Base-by-base conservation (phyloP, 1,139 yeast genomes). In the Wickerhamomyces sp. region DNA sequence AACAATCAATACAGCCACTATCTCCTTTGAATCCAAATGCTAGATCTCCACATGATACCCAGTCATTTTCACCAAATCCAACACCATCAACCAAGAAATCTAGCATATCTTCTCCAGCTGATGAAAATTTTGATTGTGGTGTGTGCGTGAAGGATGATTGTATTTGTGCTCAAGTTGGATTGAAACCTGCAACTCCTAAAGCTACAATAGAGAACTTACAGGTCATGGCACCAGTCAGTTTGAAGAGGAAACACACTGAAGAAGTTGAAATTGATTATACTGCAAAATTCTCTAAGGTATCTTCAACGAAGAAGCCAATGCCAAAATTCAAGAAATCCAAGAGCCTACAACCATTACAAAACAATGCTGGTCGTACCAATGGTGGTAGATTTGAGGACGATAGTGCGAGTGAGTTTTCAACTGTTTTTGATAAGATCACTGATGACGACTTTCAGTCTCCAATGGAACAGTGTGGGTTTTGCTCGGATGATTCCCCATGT, bases 401-500 rank as follows among this genome's bases (percentile, higher is more conserved):
- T 18, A 41, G 44, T 13, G 56, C 54, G 5, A 56, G 50, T 32
- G 54, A 58, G 39, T 59, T 58, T 42, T 48, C 58, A 27, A 50
- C 50, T 13, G 51, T 60, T 27, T 53, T 56, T 29, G 60, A 57
- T n/a, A 47, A 47, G 29, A 72, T 55, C 71, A 68, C 52, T 53
- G 66, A 54, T 26, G 42, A 52, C 40, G 58, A 55, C 39, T 57
- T 58, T 32, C 58, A 57, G 36, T 74, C 82, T 1, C 84, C 86
- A 4, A 78, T 81, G 46, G 95, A 87, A 53, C 78, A 83, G 50
- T 91, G 98, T 66, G 97, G 97, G 1, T 91, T 91, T 65, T 91
- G 98, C 61, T 80, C 95, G 1, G 95, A 86, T 56, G 95, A 84
- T 53, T 83, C 95, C 0, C 94, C 95, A 6, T 91, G 98, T 66